Evolutionary conservation across 768 basidiomycete species (phyloP), one percentile per base, ranked within the genome.

Genomic region (Podaxis sp.): DNA sequence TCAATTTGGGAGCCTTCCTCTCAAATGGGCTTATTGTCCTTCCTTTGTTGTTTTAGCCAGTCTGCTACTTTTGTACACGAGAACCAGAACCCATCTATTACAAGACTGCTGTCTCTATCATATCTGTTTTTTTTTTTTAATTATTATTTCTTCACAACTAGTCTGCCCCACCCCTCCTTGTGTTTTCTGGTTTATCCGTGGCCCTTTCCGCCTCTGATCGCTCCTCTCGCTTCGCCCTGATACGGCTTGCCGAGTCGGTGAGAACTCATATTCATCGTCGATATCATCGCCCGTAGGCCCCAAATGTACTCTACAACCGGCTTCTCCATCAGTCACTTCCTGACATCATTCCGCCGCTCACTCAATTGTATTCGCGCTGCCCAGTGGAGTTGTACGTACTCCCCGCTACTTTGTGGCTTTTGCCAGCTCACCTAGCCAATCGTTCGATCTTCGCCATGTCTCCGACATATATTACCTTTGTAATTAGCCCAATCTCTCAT

Each of bases 11-110:
- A 67, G 65, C 40, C 42, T 38, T 26, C 64, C 64, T 54, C 26
- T 67, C 67, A 68, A 69, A 70, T 68, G 68, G 68, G 68, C 68
- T 62, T 67, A 72, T 68, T 66, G 7, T 7, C 42, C 54, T 61
- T 62, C 62, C 67, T 63, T 64, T 49, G 42, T 55, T 46, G 61
- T 61, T 52, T 26, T 61, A 61, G 59, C 59, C 42, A 11, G 42
- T 53, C 52, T 40, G 36, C 60, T 54, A 54, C 51, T 28, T 46
- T 53, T 46, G 51, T 52, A 13, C n/a, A 24, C 22, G 42, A 52
- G n/a, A 46, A 46, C 48, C 57, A 53, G 61, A 56, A 55, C n/a
- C n/a, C 30, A 52, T 52, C 59, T 52, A 40, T 52, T 40, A 28
- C 49, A 39, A 42, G 51, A 12, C 22, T 56, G 36, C 54, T 49